A percentile compares a stretch with the other conserved stretches of the same genome.
Conservation (phyloP, 192 early-diverging fungal genomes). For the Lobosporangium transversale region DNA sequence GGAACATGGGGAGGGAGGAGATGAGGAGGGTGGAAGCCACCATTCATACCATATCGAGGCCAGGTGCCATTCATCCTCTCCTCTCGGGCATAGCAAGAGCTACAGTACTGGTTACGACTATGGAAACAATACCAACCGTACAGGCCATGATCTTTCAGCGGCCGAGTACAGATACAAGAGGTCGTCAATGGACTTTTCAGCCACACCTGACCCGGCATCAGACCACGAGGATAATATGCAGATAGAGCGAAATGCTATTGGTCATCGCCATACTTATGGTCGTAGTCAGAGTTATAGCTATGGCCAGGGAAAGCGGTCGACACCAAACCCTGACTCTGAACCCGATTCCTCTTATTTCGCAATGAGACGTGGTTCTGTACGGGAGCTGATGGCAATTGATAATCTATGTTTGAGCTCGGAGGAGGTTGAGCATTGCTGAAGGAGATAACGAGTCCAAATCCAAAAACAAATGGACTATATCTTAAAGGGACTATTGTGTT, state of each 20-base stretch:
- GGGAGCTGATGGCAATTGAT: conserved; percentile 50
- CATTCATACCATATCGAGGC: conserved; percentile 46
- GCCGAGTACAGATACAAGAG: conserved; percentile 21
- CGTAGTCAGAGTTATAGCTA: background rate
- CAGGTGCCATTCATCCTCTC: conserved; percentile 9
- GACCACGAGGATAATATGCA: conserved; percentile 35
- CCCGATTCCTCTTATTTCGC: conserved; percentile 31
- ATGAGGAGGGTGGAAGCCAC: conserved; percentile 10
- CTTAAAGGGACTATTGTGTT: background rate
- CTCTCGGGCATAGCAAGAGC: conserved; percentile 23
- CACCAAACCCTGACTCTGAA: background rate
- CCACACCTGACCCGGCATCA: conserved; percentile 22
- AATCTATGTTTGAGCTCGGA: conserved; percentile 45
- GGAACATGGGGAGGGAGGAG: conserved; percentile 32
- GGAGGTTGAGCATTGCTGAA: conserved; percentile 36
- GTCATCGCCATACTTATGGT: background rate
- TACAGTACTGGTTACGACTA: conserved; percentile 15
- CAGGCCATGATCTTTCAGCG: conserved; percentile 6
- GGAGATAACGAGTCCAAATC: no score
- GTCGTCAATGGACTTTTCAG: conserved; percentile 39
- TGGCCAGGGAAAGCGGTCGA: background rate
- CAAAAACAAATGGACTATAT: background rate
- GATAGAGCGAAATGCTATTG: conserved; percentile 4
- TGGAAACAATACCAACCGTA: background rate
- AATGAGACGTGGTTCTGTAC: conserved; percentile 39